These are phyloP conservation scores for Penicillium verhagenii DNA, from an alignment of 495 filamentous ascomycete genomes.

Conservation along the genomic window DNA sequence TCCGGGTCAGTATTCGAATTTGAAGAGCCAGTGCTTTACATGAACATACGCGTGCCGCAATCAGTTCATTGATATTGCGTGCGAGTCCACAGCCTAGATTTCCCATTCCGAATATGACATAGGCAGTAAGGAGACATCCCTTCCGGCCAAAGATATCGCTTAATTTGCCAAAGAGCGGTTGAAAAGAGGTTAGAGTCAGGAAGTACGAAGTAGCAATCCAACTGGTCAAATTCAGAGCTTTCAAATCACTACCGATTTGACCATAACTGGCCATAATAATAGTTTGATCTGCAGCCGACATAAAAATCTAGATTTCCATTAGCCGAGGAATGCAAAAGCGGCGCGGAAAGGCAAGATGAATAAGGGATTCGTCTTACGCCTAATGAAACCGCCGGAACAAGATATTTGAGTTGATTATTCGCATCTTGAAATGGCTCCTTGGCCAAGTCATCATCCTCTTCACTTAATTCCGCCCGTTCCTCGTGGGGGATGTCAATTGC, in stretches of 20 bases:
- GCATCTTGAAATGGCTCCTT: constrained; percentile 33
- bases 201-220: constrained; percentile 84
- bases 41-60: constrained; percentile 56
- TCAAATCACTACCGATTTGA: constrained; percentile 75
- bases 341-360: background rate
- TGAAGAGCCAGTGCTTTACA: background rate
- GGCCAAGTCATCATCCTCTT: constrained; percentile 13
- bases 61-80: constrained; percentile 65
- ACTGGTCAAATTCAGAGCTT: constrained; percentile 73
- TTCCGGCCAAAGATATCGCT: constrained; percentile 86
- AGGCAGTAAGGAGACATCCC: constrained; percentile 67
- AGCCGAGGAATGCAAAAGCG: constrained; percentile 2
- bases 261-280: constrained; percentile 79
- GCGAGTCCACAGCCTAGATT: constrained; percentile 72
- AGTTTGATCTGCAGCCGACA: constrained; percentile 77
- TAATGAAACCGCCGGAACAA: constrained; percentile 51
- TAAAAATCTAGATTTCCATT: constrained; percentile 52
- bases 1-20: background rate
- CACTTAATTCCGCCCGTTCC: constrained; percentile 14
- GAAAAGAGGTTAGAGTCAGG: constrained; percentile 75
- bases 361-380: constrained; percentile 38
- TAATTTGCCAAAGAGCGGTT: constrained; percentile 75
- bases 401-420: constrained; percentile 39
- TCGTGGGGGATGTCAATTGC: constrained; percentile 25
- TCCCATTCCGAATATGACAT: constrained; percentile 71